A percentile compares a stretch with the other conserved stretches of the same genome.
phyloP scores from a whole-genome alignment of 108 stramenopile species.

The Seminavis robusta region DNA sequence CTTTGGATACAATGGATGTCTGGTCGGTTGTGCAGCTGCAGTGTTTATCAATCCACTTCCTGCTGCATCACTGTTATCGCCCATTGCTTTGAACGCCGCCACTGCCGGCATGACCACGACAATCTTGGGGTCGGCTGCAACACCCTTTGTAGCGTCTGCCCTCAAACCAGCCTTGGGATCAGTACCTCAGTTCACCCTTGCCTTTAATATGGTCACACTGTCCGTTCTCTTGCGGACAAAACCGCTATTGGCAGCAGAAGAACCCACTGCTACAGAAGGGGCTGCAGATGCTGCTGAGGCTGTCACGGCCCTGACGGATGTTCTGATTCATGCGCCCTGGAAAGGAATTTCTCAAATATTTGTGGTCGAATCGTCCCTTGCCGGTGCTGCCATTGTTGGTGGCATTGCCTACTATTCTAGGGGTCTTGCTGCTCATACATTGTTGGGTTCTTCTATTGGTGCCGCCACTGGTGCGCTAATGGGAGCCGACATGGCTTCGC shows the following conservation, averaged over 20 bases:
- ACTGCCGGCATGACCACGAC: conserved; percentile 35
- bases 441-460: conserved; percentile 53
- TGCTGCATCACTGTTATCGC: too few species aligned
- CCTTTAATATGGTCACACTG: conserved; percentile 74
- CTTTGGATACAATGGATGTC: conserved; percentile 75
- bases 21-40: conserved; percentile 78
- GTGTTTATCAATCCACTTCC: conserved; percentile 49
- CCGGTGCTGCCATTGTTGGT: conserved; percentile 46
- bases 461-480: conserved; percentile 37
- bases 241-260: conserved; percentile 28
- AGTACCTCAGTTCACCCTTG: conserved; percentile 75
- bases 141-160: conserved; percentile 53
- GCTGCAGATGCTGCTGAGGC: conserved; percentile 7
- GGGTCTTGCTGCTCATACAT: conserved; percentile 52
- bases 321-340: conserved; percentile 28
- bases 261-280: background rate
- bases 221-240: conserved; percentile 45
- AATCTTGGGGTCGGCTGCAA: conserved; percentile 47
- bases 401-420: conserved; percentile 50
- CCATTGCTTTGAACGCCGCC: too few species aligned
- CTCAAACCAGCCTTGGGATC: conserved; percentile 42
- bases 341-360: conserved; percentile 83
- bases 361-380: conserved; percentile 62
- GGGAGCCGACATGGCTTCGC: conserved; percentile 33
- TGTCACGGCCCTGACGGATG: background rate